Evolutionary conservation across 176 grass and related monocot species (phyloP).

Genomic region (Ensete ventricosum): DNA sequence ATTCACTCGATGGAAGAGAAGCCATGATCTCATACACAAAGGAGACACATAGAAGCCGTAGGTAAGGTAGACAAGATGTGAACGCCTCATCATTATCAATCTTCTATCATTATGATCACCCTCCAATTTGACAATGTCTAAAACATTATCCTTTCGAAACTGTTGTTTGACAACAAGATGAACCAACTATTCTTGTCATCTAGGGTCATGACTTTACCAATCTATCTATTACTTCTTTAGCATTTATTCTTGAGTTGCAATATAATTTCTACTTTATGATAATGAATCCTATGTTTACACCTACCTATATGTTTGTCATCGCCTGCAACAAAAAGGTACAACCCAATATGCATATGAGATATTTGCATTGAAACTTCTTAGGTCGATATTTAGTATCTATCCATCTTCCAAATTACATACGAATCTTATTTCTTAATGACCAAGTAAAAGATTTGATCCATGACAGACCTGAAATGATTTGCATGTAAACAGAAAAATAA

Average conservation of each 20-base stretch:
- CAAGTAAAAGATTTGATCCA: slow-evolving; percentile 15
- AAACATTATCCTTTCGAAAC: slow-evolving; percentile 95
- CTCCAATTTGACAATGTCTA: slow-evolving; percentile 88
- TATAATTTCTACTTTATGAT: neutral
- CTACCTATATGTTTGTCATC: too few relatives aligned
- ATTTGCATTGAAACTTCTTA: slow-evolving; percentile 3
- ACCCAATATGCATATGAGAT: neutral
- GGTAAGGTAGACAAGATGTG: too few relatives aligned
- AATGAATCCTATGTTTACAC: too few relatives aligned
- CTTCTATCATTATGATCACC: slow-evolving; percentile 53
- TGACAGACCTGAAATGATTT: neutral
- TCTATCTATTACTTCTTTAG: slow-evolving; percentile 88
- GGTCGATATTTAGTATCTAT: neutral
- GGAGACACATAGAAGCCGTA: slow-evolving; percentile 5
- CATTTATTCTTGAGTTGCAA: slow-evolving; percentile 23
- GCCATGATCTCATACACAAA: neutral
- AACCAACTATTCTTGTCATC: slow-evolving; percentile 86
- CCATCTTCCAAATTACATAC: too few relatives aligned
- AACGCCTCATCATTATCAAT: too few relatives aligned
- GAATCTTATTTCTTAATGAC: neutral
- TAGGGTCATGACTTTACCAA: slow-evolving; percentile 84
- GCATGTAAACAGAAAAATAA: too few relatives aligned
- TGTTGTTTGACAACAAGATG: slow-evolving; percentile 84
- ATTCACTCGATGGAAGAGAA: neutral
- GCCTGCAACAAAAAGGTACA: neutral